A percentile compares a stretch with the other conserved stretches of the same genome.
Evolutionary conservation across 306 rosid genomes (phyloP).

Genomic region (Urtica urens): DNA sequence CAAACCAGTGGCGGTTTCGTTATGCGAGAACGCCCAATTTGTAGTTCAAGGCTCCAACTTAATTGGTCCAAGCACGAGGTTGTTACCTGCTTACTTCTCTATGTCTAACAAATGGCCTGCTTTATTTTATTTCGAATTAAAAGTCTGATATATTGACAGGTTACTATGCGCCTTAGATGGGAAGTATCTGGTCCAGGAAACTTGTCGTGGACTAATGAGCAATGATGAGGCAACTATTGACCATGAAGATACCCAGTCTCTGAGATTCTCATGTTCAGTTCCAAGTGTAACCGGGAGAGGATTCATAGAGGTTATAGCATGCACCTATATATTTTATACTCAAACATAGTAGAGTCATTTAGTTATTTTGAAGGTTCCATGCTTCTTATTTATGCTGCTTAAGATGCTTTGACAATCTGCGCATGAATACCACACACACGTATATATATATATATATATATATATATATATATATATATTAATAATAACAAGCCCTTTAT

Average conservation of each 20-base stretch:
- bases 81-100: slow-evolving; percentile 8
- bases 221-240: slow-evolving; percentile 24
- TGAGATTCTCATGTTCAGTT: slow-evolving; percentile 56
- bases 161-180: slow-evolving; percentile 81
- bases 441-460: too few relatives aligned
- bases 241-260: slow-evolving; percentile 44
- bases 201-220: slow-evolving; percentile 45
- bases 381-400: too few relatives aligned
- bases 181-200: slow-evolving; percentile 58
- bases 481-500: too few relatives aligned
- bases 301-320: slow-evolving; percentile 67
- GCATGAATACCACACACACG: too few relatives aligned
- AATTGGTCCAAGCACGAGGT: slow-evolving; percentile 49
- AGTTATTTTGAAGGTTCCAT: too few relatives aligned
- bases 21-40: slow-evolving; percentile 40
- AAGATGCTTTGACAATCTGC: too few relatives aligned
- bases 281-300: slow-evolving; percentile 73
- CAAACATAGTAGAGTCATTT: too few relatives aligned
- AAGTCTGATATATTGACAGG: slow-evolving; percentile 36
- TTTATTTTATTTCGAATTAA: not conserved
- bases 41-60: slow-evolving; percentile 65
- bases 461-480: too few relatives aligned
- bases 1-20: slow-evolving; percentile 75
- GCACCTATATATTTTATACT: not conserved
- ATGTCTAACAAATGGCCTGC: not conserved